Conservation (phyloP, 2,329 filamentous ascomycete genomes). For the Sordariomycetes sp. region DNA sequence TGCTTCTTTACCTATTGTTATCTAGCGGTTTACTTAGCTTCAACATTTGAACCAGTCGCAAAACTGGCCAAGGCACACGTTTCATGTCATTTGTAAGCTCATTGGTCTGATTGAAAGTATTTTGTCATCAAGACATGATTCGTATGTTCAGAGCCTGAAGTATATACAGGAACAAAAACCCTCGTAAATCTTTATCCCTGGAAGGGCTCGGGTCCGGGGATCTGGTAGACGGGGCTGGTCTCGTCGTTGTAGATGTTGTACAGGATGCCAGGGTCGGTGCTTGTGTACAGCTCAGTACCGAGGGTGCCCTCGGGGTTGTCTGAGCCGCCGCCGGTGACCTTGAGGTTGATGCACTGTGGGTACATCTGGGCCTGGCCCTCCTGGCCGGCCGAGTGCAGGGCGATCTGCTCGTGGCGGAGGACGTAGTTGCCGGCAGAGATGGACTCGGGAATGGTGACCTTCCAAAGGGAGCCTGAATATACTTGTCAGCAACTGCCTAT, state of each 20-base stretch:
- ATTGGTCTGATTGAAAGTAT: not conserved
- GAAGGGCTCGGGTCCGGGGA: constrained; percentile 9
- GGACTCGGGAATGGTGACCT: constrained; percentile 31
- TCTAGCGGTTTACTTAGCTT: no score
- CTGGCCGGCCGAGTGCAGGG: constrained; percentile 31
- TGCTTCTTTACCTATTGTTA: no score
- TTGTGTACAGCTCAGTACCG: constrained; percentile 28
- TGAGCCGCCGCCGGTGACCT: constrained; percentile 29
- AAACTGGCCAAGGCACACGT: no score
- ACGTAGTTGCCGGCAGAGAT: constrained; percentile 41
- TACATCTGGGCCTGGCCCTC: constrained; percentile 33
- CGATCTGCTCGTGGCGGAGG: constrained; percentile 42
- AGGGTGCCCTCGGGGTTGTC: constrained; percentile 21
- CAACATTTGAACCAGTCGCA: no score
- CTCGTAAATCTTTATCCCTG: not conserved
- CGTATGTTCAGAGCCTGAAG: not conserved
- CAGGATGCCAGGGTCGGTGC: constrained; percentile 29
- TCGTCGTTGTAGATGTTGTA: constrained; percentile 21
- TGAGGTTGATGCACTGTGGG: constrained; percentile 40
- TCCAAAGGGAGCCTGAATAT: constrained; percentile 15
- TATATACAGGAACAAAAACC: not conserved
- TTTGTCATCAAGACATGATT: no score
- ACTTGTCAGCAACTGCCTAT: not conserved
- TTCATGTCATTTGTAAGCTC: not conserved
- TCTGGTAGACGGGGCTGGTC: constrained; percentile 8